Evolutionary conservation across 2,329 filamentous ascomycete genomes (phyloP).

Genomic region (Macroventuria anomochaeta): DNA sequence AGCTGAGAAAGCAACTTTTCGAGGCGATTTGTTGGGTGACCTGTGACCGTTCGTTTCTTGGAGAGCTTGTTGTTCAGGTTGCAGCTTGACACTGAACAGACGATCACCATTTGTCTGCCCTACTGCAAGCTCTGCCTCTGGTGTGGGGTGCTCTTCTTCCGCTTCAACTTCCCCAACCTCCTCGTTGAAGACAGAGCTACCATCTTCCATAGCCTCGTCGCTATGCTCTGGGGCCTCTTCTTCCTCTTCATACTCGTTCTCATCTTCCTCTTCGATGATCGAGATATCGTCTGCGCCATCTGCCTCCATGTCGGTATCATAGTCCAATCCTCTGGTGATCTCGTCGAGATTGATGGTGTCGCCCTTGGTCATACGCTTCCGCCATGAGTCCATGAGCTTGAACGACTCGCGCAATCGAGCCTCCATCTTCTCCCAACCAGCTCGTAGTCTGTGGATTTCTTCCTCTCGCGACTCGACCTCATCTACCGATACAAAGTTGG

Average conservation of each 20-base stretch:
- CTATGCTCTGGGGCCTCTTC: slow-evolving; percentile 26
- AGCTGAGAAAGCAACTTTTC: slow-evolving; percentile 49
- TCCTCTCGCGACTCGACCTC: slow-evolving; percentile 93
- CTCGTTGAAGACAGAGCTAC: slow-evolving; percentile 42
- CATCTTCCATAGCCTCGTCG: slow-evolving; percentile 29
- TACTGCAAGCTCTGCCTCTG: slow-evolving; percentile 27
- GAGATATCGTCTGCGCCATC: slow-evolving; percentile 41
- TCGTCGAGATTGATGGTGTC: slow-evolving; percentile 69
- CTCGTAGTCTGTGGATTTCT: slow-evolving; percentile 81
- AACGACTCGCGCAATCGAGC: slow-evolving; percentile 88
- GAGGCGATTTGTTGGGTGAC: slow-evolving; percentile 46
- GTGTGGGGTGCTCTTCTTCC: slow-evolving; percentile 30
- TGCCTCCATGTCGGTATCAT: slow-evolving; percentile 59
- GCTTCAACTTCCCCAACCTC: slow-evolving; percentile 33
- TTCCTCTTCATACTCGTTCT: slow-evolving; percentile 26
- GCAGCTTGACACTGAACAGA: slow-evolving; percentile 45
- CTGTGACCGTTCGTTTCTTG: slow-evolving; percentile 47
- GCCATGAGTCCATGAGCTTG: slow-evolving; percentile 89
- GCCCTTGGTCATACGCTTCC: slow-evolving; percentile 75
- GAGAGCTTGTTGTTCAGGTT: slow-evolving; percentile 40
- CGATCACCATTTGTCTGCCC: slow-evolving; percentile 33
- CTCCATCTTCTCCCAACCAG: slow-evolving; percentile 95
- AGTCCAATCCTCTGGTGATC: slow-evolving; percentile 65
- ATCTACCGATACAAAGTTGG: slow-evolving; percentile 93
- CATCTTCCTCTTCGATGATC: slow-evolving; percentile 30